These are phyloP conservation scores for Epicoccum nigrum DNA, from an alignment of 2,329 filamentous ascomycete species.

Conservation along the genomic window DNA sequence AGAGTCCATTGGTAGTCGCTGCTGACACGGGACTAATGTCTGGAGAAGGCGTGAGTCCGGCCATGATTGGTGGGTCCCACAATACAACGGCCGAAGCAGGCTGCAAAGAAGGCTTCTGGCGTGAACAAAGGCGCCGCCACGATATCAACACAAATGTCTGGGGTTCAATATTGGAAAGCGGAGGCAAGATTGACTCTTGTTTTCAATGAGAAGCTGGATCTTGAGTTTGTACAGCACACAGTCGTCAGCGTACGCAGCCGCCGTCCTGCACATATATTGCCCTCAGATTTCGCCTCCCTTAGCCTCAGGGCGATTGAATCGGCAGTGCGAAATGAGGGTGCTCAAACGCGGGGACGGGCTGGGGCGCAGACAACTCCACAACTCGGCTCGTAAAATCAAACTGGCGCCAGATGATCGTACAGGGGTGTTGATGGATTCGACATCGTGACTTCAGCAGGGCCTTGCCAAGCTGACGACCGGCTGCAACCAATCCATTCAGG, in stretches of 20 bases:
- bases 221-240: conserved; percentile 3
- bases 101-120: conserved; percentile 39
- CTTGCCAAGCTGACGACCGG: conserved; percentile 31
- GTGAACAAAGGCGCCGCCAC: conserved; percentile 36
- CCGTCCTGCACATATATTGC: conserved; percentile 32
- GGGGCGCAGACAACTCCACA: conserved; percentile 41
- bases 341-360: conserved; percentile 43
- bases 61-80: conserved; percentile 48
- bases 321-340: conserved; percentile 39
- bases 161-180: conserved; percentile 15
- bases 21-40: conserved; percentile 52
- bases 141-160: conserved; percentile 22
- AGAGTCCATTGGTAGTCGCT: conserved; percentile 48
- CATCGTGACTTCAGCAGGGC: conserved; percentile 28
- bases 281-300: conserved; percentile 28
- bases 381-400: conserved; percentile 35
- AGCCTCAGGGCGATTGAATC: conserved; percentile 28
- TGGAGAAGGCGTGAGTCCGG: conserved; percentile 48
- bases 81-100: conserved; percentile 32
- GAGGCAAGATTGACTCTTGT: conserved; percentile 4
- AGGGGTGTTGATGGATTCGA: conserved; percentile 33
- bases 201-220: conserved; percentile 1
- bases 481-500: conserved; percentile 35
- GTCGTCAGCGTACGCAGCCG: conserved; percentile 14
- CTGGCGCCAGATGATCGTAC: conserved; percentile 31